Conservation (phyloP, 2,329 filamentous ascomycete genomes). For the Penicillium sp. region DNA sequence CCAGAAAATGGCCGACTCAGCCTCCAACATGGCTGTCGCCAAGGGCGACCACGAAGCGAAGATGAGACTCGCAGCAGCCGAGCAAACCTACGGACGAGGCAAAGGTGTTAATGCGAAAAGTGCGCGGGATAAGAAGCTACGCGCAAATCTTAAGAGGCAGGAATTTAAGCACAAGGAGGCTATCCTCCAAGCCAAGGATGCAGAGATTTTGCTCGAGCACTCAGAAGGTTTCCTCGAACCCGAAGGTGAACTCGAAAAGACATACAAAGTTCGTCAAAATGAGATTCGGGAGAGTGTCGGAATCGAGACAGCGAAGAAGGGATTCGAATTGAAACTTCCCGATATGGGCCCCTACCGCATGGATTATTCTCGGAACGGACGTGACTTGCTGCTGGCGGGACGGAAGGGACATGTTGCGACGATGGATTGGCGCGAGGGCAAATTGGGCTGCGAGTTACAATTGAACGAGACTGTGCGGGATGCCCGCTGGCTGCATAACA, state of each 20-base stretch:
- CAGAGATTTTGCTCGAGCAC: slow-evolving; percentile 90
- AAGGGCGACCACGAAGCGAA: slow-evolving; percentile 41
- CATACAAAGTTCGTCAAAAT: slow-evolving; percentile 87
- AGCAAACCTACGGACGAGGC: slow-evolving; percentile 81
- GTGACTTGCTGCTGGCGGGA: slow-evolving; percentile 79
- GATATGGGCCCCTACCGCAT: slow-evolving; percentile 81
- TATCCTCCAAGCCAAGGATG: slow-evolving; percentile 81
- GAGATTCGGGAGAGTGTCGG: slow-evolving; percentile 74
- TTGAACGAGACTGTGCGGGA: slow-evolving; percentile 87
- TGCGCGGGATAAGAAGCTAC: slow-evolving; percentile 86
- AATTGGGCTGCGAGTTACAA: slow-evolving; percentile 86
- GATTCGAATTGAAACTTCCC: slow-evolving; percentile 83
- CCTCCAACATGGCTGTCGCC: slow-evolving; percentile 29
- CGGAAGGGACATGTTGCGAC: slow-evolving; percentile 92
- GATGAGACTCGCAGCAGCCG: slow-evolving; percentile 51
- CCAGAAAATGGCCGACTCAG: slow-evolving; percentile 31
- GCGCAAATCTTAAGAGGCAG: slow-evolving; percentile 71
- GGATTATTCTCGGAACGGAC: slow-evolving; percentile 87
- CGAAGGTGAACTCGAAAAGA: slow-evolving; percentile 83
- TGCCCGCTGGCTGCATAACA: slow-evolving; percentile 89
- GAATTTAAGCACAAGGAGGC: slow-evolving; percentile 83
- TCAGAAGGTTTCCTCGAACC: slow-evolving; percentile 80
- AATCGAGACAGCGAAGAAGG: slow-evolving; percentile 83
- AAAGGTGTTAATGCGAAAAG: slow-evolving; percentile 67
- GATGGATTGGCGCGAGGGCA: slow-evolving; percentile 94